Conservation (phyloP, 768 basidiomycete genomes). For the Lenzites betulinus region DNA sequence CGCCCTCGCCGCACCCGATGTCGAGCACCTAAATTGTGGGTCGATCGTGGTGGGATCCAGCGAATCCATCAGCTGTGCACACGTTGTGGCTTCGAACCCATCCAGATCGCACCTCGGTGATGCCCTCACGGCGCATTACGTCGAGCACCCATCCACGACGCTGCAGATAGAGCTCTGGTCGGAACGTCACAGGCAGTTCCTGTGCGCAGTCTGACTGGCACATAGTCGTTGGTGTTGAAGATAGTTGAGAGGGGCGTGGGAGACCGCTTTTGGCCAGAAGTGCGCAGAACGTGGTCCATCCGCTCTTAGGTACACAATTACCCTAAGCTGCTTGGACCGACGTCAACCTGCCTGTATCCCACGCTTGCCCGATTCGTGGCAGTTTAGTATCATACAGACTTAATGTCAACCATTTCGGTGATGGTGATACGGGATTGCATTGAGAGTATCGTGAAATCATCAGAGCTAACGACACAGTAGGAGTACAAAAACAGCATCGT, state of each 20-base stretch:
- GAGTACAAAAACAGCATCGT: constrained; percentile 22
- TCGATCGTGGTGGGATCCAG: background rate
- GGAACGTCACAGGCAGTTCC: constrained; percentile 32
- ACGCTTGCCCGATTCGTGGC: no score
- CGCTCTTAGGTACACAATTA: background rate
- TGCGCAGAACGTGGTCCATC: no score
- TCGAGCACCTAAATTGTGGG: constrained; percentile 67
- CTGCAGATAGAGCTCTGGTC: constrained; percentile 30
- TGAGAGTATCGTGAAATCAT: constrained; percentile 16
- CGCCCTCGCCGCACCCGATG: constrained; percentile 83
- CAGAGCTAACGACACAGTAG: constrained; percentile 23
- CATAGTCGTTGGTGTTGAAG: background rate
- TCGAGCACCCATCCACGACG: constrained; percentile 33
- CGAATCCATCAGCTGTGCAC: background rate
- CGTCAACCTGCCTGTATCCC: background rate
- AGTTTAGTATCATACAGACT: no score
- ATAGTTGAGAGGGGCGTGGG: background rate
- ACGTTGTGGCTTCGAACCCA: background rate
- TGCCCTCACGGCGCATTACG: constrained; percentile 27
- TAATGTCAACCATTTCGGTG: no score
- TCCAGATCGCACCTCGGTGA: constrained; percentile 23
- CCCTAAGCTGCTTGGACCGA: background rate
- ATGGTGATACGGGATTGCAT: background rate
- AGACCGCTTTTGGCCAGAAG: background rate
- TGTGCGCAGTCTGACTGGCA: constrained; percentile 7